Conservation (phyloP, 106 monocot genomes). For the Agapanthus africanus region DNA sequence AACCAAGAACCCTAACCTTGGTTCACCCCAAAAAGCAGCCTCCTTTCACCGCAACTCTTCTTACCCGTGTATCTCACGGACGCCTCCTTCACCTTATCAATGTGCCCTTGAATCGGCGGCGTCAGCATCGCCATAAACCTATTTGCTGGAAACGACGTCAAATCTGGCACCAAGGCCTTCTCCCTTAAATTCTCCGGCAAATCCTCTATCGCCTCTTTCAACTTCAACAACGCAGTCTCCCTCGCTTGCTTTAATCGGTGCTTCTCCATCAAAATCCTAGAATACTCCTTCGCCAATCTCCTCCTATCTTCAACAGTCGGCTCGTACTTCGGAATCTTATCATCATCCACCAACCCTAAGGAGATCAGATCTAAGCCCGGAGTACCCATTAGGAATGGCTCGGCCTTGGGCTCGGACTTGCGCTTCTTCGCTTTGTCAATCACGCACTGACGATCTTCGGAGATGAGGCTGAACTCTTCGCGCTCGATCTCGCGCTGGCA, state of each 20-base stretch:
- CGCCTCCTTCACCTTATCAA: constrained; percentile 61
- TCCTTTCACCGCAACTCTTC: constrained; percentile 43
- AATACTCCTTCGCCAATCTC: constrained; percentile 82
- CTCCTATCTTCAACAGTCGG: constrained; percentile 83
- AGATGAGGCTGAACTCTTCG: constrained; percentile 76
- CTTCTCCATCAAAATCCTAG: constrained; percentile 69
- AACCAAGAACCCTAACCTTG: constrained; percentile 5
- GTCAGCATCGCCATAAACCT: constrained; percentile 69
- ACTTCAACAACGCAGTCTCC: constrained; percentile 44
- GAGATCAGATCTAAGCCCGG: constrained; percentile 53
- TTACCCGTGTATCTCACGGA: constrained; percentile 39
- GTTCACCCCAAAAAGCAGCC: not conserved
- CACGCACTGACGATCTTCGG: constrained; percentile 68
- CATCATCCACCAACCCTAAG: constrained; percentile 74
- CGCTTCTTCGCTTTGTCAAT: constrained; percentile 28
- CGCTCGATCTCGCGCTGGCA: constrained; percentile 59
- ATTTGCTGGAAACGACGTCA: constrained; percentile 59
- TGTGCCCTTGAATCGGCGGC: constrained; percentile 78
- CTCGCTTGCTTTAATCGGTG: constrained; percentile 66
- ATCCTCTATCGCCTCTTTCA: constrained; percentile 87
- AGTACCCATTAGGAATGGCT: constrained; percentile 50
- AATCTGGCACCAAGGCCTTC: constrained; percentile 65
- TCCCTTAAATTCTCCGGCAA: constrained; percentile 61
- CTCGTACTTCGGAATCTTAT: constrained; percentile 56
- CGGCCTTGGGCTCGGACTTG: constrained; percentile 9